Base-by-base conservation (phyloP, 2,329 filamentous ascomycete species). In the Neofusicoccum kwambonambiense region DNA sequence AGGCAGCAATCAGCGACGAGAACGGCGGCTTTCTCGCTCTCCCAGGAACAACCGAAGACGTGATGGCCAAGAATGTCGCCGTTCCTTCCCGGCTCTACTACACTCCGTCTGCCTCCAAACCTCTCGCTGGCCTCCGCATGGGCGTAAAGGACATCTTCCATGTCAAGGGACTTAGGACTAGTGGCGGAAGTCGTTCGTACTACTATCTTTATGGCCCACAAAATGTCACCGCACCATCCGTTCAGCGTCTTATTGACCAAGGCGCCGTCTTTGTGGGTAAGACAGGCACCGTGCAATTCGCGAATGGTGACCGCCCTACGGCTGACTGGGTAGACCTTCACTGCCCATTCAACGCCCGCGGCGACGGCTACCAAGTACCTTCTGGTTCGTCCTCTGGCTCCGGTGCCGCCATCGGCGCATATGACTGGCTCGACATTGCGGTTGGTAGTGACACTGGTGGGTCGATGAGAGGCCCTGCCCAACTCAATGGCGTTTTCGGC, bases 371-470 rank as follows among this genome's bases (percentile, higher is more conserved):
- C 68, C 63, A 71, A 6, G 71, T 68, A 1, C 71, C 70, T 41
- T 70, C 69, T 37, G 70, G 69, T 35, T 72, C 70, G 27, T 72
- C 78, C 0, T 74, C 77, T 0, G 80, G 80, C 0, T 74, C 75
- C 0, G 79, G 74, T 4, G 78, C 77, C 0, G 75, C 77, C 0
- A 66, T 81, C 0, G 78, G 75, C 3, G 72, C 77, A 1, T 83
- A 83, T 49, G 74, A 76, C 13, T 83, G 81, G 81, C 71, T 83
- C 0, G 81, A 83, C 64, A 69, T 81, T 39, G 78, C 75, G 4
- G 70, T 82, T 17, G 80, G 80, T 0, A 78, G 74, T 31, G 81
- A 82, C 64, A 84, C 81, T 2, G 81, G 79, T 2, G 79, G 79
- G 3, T 79, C 76, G 3, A 81, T 83, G 60, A 76, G 82, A 17